Evolutionary conservation across 257 asterid species (phyloP).

Genomic region (Coffea eugenioides): DNA sequence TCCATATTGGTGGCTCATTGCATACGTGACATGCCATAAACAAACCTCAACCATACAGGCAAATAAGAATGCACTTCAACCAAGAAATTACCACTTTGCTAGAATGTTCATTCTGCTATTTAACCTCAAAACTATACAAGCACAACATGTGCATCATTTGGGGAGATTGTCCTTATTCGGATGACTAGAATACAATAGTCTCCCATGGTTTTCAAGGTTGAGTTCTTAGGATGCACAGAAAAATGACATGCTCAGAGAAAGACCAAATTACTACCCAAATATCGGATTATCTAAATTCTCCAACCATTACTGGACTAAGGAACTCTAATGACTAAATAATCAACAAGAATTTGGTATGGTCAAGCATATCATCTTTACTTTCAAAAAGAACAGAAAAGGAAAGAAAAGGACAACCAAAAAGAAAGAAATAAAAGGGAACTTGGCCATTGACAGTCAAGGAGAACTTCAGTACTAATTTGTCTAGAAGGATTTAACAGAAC

Average conservation of each 20-base stretch:
- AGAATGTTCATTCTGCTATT: too few relatives aligned
- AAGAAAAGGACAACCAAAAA: not conserved
- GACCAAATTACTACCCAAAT: too few relatives aligned
- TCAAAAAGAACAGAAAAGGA: not conserved
- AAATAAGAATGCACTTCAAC: too few relatives aligned
- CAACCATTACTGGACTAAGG: too few relatives aligned
- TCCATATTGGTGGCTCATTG: too few relatives aligned
- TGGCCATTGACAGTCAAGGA: not conserved
- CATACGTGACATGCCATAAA: too few relatives aligned
- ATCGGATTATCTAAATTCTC: too few relatives aligned
- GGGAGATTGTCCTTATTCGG: not conserved
- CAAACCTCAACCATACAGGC: too few relatives aligned
- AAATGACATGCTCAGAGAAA: too few relatives aligned
- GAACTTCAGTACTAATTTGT: not conserved
- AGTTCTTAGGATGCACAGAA: not conserved
- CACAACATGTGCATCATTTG: too few relatives aligned
- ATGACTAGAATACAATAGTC: not conserved
- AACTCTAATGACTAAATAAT: not conserved
- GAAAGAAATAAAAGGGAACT: not conserved
- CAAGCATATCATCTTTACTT: not conserved
- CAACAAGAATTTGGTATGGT: not conserved
- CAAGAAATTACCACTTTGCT: too few relatives aligned
- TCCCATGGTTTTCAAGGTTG: not conserved
- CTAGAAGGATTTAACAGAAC: not conserved
- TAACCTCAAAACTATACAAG: not conserved